Percentiles rank a stretch among this genome's conserved stretches.
These are phyloP conservation scores for Lactarius hatsudake DNA, from an alignment of 768 basidiomycete species.

Conservation along the genomic window DNA sequence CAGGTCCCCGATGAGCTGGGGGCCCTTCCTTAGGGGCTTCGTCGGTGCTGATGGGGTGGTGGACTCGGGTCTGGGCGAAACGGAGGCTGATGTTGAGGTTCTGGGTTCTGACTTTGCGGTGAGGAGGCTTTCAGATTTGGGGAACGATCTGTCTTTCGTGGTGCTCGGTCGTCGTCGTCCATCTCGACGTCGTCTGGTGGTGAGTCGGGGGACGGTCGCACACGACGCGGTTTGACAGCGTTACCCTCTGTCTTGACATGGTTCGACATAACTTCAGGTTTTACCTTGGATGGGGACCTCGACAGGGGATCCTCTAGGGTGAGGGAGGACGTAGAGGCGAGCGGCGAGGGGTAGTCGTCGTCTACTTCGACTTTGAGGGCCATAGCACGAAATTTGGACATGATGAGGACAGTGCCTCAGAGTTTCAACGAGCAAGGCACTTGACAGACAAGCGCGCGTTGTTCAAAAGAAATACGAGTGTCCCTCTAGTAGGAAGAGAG, in stretches of 20 bases:
- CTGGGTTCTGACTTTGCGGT: conserved; percentile 34
- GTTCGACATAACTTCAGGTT: background rate
- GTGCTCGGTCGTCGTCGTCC: conserved; percentile 26
- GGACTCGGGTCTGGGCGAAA: conserved; percentile 35
- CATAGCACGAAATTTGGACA: conserved; percentile 26
- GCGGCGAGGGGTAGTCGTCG: conserved; percentile 8
- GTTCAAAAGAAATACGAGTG: conserved; percentile 1
- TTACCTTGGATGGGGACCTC: conserved; percentile 16
- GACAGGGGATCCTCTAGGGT: conserved; percentile 21
- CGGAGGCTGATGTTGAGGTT: conserved; percentile 37
- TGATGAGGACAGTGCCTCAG: conserved; percentile 8
- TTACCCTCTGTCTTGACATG: conserved; percentile 26
- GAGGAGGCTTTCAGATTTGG: conserved; percentile 33
- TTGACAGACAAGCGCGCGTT: conserved; percentile 13
- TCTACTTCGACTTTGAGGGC: conserved; percentile 21
- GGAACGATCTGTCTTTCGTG: conserved; percentile 27
- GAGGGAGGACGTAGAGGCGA: conserved; percentile 24
- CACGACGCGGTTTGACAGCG: conserved; percentile 18
- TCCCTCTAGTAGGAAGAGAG: conserved; percentile 11
- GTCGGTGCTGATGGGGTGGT: conserved; percentile 27
- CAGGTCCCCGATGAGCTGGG: conserved; percentile 78
- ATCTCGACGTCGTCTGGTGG: conserved; percentile 32
- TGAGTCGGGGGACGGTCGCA: conserved; percentile 32
- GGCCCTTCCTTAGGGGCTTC: conserved; percentile 35
- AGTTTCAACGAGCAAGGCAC: conserved; percentile 7